Base-by-base conservation (phyloP, 176 grass and related monocot species). In the Aegilops tauschii region DNA sequence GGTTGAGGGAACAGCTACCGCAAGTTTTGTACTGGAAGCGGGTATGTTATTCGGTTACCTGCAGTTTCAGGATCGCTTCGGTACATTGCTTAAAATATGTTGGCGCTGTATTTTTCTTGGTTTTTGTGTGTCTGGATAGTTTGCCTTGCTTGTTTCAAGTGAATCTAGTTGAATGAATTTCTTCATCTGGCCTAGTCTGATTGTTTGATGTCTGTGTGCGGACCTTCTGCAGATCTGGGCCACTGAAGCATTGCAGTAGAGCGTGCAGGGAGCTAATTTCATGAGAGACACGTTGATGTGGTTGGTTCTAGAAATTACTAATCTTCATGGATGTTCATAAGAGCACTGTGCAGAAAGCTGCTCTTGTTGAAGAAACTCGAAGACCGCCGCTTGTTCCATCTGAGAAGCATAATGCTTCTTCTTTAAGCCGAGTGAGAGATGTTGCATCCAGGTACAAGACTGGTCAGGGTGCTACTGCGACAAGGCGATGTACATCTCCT, bases 371-470 rank as follows among this genome's bases (percentile, higher is more conserved):
- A 66, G 90, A 98, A 82, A 84, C 86, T 80, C 20, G 44, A 80
- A 91, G 94, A 77, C 54, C 73, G 13, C 97, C 97, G 1, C 86
- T 99, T 64, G 80, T 89, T 70, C 94, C 83, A 69, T 99, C 94
- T 6, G 94, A 94, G 92, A 99, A 99, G 90, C 93, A 96, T 49
- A 94, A 87, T 86, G 85, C 89, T 50, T 81, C 49, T 65, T 72
- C 79, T n/a, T 10, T 82, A 84, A 89, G 62, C 77, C 76, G 78
- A 65, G 93, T 50, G 20, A 90, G 84, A 77, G 88, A 96, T 78
- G 80, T 94, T 81, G 29, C 87, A 77, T 94, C 92, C 7, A 94
- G 94, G 86, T 96, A 91, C 87, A 99, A 94, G 85, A 85, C 69
- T 69, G 83, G 80, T 82, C 52, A 87, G 65, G 49, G 78, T 65